These are phyloP conservation scores for Pinus tabuliformis DNA, from an alignment of 75 land plant genomes.

Conservation along the genomic window DNA sequence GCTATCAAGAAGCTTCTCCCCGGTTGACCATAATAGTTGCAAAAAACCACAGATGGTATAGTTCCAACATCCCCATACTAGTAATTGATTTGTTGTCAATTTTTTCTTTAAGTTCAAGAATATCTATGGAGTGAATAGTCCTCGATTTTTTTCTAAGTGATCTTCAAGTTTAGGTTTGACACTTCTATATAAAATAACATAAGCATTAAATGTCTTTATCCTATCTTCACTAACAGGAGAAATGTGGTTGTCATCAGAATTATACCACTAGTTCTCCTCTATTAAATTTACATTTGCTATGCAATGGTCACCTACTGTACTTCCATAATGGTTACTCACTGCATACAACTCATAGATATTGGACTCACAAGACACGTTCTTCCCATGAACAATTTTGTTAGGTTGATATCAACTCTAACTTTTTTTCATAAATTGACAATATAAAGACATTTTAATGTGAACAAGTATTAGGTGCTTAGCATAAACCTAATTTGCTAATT, in stretches of 20 bases:
- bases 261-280: too few species aligned
- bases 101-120: too few species aligned
- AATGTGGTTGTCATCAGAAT: slow-evolving; percentile 31
- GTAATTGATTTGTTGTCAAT: too few species aligned
- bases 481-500: too few species aligned
- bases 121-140: too few species aligned
- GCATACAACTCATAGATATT: slow-evolving; percentile 70
- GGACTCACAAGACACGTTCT: slow-evolving; percentile 13
- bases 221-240: slow-evolving; percentile 42
- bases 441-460: slow-evolving; percentile 85
- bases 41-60: too few species aligned
- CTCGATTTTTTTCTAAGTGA: too few species aligned
- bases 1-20: too few species aligned
- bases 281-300: slow-evolving; percentile 62
- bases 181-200: slow-evolving; percentile 63
- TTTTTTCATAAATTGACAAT: slow-evolving; percentile 66
- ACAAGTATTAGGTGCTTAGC: slow-evolving; percentile 16
- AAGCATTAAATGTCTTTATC: slow-evolving; percentile 70
- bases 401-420: slow-evolving; percentile 72
- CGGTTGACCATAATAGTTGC: too few species aligned
- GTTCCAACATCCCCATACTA: too few species aligned
- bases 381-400: slow-evolving; percentile 45
- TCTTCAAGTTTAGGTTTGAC: slow-evolving; percentile 12
- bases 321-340: slow-evolving; percentile 86
- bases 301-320: slow-evolving; percentile 92